Conservation (phyloP, 2,329 filamentous ascomycete species). For the Allantophomopsis cytisporea region DNA sequence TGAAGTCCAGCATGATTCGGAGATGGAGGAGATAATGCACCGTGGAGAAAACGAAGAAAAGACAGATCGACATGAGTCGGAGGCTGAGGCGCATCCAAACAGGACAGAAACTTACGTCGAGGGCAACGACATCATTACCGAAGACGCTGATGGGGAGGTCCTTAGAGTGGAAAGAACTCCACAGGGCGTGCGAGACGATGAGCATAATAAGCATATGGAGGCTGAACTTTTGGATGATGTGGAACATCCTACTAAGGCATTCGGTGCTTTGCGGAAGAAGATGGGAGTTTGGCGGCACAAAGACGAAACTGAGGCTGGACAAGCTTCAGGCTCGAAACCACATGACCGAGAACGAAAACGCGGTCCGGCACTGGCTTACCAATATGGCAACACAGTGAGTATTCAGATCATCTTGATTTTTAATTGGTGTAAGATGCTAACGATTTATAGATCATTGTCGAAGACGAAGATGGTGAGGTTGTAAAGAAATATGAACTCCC, state of each 20-base stretch:
- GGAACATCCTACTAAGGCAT: slow-evolving; percentile 12
- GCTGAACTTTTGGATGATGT: slow-evolving; percentile 18
- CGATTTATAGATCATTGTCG: slow-evolving; percentile 57
- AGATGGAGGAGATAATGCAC: slow-evolving; percentile 19
- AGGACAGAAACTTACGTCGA: slow-evolving; percentile 65
- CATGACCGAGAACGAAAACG: slow-evolving; percentile 34
- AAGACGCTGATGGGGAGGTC: slow-evolving; percentile 81
- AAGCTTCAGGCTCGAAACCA: slow-evolving; percentile 16
- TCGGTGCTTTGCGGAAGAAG: slow-evolving; percentile 8
- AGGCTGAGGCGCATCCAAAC: slow-evolving; percentile 15
- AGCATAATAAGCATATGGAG: slow-evolving; percentile 27
- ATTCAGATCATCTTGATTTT: neutral
- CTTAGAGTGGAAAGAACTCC: slow-evolving; percentile 45
- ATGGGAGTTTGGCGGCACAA: slow-evolving; percentile 15
- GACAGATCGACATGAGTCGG: slow-evolving; percentile 14
- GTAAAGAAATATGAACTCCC: slow-evolving; percentile 73
- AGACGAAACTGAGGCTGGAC: slow-evolving; percentile 25
- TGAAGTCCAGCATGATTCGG: slow-evolving; percentile 19
- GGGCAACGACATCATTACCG: slow-evolving; percentile 65
- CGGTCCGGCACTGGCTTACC: slow-evolving; percentile 70
- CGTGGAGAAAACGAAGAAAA: slow-evolving; percentile 19
- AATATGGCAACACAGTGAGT: slow-evolving; percentile 66
- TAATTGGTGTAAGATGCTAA: slow-evolving; percentile 6
- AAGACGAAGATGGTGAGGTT: slow-evolving; percentile 77
- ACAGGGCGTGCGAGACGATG: slow-evolving; percentile 16